These are phyloP conservation scores for Cryptosporidium canis DNA, from an alignment of 169 alveolate genomes.

Conservation along the genomic window DNA sequence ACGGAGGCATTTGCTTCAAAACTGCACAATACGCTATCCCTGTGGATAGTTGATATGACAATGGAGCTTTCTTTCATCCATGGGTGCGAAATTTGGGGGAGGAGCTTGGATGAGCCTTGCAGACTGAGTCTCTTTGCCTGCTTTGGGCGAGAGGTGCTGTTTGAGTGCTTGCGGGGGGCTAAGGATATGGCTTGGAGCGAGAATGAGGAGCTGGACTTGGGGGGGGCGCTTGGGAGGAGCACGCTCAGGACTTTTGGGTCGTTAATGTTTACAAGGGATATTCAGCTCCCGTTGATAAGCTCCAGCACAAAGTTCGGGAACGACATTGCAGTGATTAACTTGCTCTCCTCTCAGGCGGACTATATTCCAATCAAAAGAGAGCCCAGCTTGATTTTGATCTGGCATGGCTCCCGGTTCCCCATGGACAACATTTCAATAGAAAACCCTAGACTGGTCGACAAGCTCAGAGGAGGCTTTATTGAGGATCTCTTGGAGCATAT, in stretches of 20 bases:
- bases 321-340: constrained; percentile 8
- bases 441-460: not conserved
- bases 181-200: constrained; percentile 16
- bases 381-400: constrained; percentile 15
- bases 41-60: constrained; percentile 47
- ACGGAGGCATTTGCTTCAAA: constrained; percentile 9
- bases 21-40: not conserved
- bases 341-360: constrained; percentile 53
- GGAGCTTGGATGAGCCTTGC: not conserved
- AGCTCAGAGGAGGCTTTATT: not conserved
- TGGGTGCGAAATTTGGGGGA: not conserved
- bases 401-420: constrained; percentile 23
- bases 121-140: not conserved
- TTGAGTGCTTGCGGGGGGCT: constrained; percentile 23
- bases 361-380: constrained; percentile 47
- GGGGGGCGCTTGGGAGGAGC: not conserved
- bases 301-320: constrained; percentile 11
- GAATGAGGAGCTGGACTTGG: not conserved
- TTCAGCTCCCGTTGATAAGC: constrained; percentile 19
- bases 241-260: not conserved
- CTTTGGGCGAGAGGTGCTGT: constrained; percentile 32
- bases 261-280: constrained; percentile 8
- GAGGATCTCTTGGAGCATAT: constrained; percentile 1
- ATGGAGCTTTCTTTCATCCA: constrained; percentile 50
- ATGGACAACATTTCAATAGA: not conserved